phyloP scores from a whole-genome alignment of 1,139 yeast species.

The Sugiyamaella neomexicana region DNA sequence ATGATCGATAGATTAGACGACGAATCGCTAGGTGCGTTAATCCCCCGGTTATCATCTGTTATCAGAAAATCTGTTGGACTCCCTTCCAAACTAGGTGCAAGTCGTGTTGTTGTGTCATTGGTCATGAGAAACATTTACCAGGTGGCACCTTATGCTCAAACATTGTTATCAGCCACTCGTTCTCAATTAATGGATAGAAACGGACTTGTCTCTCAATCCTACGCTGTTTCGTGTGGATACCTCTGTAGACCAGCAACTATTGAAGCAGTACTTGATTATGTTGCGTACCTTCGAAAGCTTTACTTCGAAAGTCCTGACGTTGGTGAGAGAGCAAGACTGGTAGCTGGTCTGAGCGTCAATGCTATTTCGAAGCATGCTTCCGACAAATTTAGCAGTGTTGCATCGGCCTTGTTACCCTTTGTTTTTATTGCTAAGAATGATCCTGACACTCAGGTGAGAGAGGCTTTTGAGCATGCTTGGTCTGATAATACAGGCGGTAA shows the following conservation, averaged over 20 bases:
- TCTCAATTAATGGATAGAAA: slow-evolving; percentile 69
- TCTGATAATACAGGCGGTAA: slow-evolving; percentile 73
- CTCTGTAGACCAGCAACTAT: slow-evolving; percentile 62
- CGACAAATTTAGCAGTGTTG: slow-evolving; percentile 63
- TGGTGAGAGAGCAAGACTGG: slow-evolving; percentile 47
- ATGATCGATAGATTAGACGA: slow-evolving; percentile 50
- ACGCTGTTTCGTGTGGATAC: slow-evolving; percentile 80
- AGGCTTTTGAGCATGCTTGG: slow-evolving; percentile 69
- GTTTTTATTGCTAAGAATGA: slow-evolving; percentile 80
- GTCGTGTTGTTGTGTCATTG: slow-evolving; percentile 69
- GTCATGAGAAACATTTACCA: slow-evolving; percentile 58
- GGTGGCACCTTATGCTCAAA: slow-evolving; percentile 61
- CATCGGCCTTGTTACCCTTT: slow-evolving; percentile 71
- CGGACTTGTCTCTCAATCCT: slow-evolving; percentile 70
- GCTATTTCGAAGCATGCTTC: slow-evolving; percentile 70
- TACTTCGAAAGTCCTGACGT: slow-evolving; percentile 60
- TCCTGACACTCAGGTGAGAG: slow-evolving; percentile 48
- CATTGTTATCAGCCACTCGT: slow-evolving; percentile 56
- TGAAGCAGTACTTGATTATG: slow-evolving; percentile 56
- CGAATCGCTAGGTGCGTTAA: slow-evolving; percentile 51
- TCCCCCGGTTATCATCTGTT: slow-evolving; percentile 49
- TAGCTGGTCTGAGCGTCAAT: slow-evolving; percentile 65
- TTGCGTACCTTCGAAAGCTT: slow-evolving; percentile 50
- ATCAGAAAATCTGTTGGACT: slow-evolving; percentile 77
- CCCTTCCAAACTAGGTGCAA: slow-evolving; percentile 87